These are phyloP conservation scores for Mycena galopus DNA, from an alignment of 768 basidiomycete genomes.

Conservation along the genomic window DNA sequence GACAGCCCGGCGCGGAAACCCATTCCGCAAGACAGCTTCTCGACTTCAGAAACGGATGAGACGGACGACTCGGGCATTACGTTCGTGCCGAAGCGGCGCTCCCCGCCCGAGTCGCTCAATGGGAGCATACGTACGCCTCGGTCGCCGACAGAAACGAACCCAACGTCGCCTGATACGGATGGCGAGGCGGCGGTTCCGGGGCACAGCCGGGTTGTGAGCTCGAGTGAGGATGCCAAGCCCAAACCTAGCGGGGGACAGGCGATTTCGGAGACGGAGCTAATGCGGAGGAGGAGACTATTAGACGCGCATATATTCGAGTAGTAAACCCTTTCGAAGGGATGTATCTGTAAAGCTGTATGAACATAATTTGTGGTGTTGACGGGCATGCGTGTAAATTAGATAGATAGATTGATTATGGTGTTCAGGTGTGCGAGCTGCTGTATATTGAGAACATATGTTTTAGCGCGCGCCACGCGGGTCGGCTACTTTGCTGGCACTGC, in stretches of 20 bases:
- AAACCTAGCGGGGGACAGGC: conserved; percentile 68
- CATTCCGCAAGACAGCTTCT: conserved; percentile 28
- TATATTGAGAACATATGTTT: conserved; percentile 51
- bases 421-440: no score
- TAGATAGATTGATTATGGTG: no score
- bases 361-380: neutral
- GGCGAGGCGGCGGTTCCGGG: neutral
- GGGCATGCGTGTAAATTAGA: no score
- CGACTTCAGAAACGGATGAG: conserved; percentile 65
- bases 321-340: conserved; percentile 3
- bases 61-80: conserved; percentile 79
- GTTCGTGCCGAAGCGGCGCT: conserved; percentile 68
- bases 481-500: conserved; percentile 1
- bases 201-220: neutral
- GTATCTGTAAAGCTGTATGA: conserved; percentile 33
- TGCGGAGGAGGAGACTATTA: conserved; percentile 82
- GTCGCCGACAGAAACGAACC: conserved; percentile 2
- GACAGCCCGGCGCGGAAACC: conserved; percentile 38
- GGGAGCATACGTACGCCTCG: conserved; percentile 10
- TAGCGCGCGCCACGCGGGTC: neutral
- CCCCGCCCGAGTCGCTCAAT: conserved; percentile 40
- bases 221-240: conserved; percentile 42
- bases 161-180: conserved; percentile 3
- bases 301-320: conserved; percentile 76
- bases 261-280: conserved; percentile 83